A percentile compares a stretch with the other conserved stretches of the same genome.
These are phyloP conservation scores for Russula sp. DNA, from an alignment of 768 basidiomycete species.

Conservation along the genomic window DNA sequence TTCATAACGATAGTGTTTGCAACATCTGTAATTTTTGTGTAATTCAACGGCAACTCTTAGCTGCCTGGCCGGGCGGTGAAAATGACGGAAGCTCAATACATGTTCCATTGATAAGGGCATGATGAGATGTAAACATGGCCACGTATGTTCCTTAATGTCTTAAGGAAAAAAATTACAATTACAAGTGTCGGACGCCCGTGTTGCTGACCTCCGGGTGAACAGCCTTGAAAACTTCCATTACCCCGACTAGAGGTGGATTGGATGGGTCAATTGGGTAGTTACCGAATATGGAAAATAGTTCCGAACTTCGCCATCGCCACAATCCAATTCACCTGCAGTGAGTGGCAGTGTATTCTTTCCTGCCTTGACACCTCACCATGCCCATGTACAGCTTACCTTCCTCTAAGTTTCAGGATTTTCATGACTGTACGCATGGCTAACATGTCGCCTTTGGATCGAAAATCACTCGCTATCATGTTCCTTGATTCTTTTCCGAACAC, in stretches of 20 bases:
- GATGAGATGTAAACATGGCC: neutral
- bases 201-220: slow-evolving; percentile 10
- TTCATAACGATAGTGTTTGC: neutral
- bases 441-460: neutral
- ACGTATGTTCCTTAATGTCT: neutral
- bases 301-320: slow-evolving; percentile 2
- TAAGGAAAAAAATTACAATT: neutral
- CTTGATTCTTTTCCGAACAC: slow-evolving; percentile 5
- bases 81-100: neutral
- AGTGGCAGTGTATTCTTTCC: neutral
- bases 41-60: no score
- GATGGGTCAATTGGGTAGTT: neutral
- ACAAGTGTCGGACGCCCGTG: neutral
- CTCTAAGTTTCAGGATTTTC: slow-evolving; percentile 7
- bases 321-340: no score
- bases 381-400: neutral
- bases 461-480: neutral
- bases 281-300: slow-evolving; percentile 3
- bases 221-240: slow-evolving; percentile 10
- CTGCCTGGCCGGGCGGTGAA: no score
- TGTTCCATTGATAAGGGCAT: neutral
- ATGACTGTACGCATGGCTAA: neutral
- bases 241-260: neutral
- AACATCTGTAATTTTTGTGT: neutral
- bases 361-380: neutral